phyloP scores from a whole-genome alignment of 306 rosid species.

The Myrica gale region DNA sequence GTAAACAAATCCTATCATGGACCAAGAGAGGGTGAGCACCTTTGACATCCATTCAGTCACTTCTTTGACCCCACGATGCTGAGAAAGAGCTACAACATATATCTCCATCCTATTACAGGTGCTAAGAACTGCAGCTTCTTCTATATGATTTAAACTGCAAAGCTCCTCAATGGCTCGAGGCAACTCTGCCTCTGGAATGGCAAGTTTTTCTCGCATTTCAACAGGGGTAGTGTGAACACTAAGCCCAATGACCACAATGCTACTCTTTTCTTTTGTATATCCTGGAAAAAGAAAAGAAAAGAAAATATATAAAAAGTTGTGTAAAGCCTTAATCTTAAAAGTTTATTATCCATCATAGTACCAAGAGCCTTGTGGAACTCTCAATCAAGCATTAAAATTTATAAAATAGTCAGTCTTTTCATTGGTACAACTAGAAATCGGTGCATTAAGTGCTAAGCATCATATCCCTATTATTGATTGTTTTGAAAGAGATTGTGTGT shows the following conservation, averaged over 20 bases:
- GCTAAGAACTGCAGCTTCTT: slow-evolving; percentile 98
- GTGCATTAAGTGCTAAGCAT: neutral
- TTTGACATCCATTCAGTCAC: slow-evolving; percentile 98
- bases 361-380: neutral
- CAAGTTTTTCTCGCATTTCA: slow-evolving; percentile 98
- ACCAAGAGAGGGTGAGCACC: slow-evolving; percentile 37
- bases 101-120: slow-evolving; percentile 99
- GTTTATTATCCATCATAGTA: neutral
- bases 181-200: slow-evolving; percentile 99
- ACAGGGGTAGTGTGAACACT: slow-evolving; percentile 96
- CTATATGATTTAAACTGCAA: slow-evolving; percentile 85
- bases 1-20: neutral
- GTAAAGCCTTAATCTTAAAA: neutral
- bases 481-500: neutral
- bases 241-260: slow-evolving; percentile 92
- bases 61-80: slow-evolving; percentile 98
- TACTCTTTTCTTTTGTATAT: slow-evolving; percentile 93
- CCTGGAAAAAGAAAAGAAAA: slow-evolving; percentile 43
- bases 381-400: neutral
- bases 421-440: neutral
- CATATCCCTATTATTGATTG: neutral
- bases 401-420: neutral
- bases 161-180: slow-evolving; percentile 96
- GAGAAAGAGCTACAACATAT: slow-evolving; percentile 92
- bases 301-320: neutral